Conservation (phyloP, 352 stramenopile genomes). For the Proteromonas lacertae region DNA sequence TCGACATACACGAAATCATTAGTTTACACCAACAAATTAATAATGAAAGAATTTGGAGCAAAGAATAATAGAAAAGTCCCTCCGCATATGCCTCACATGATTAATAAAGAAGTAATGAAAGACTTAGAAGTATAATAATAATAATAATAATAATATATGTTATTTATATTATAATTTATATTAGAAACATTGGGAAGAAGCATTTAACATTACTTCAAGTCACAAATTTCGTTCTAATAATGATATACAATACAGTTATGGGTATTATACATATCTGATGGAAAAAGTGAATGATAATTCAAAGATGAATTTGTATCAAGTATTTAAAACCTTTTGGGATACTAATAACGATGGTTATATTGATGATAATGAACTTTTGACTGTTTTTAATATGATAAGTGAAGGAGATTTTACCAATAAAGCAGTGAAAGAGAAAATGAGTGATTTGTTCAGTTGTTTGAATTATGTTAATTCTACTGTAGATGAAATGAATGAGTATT, state of each 20-base stretch:
- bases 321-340: conserved; percentile 11
- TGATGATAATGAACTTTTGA: conserved; percentile 48
- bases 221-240: conserved; percentile 49
- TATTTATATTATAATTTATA: conserved; percentile 9
- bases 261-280: conserved; percentile 66
- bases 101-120: conserved; percentile 26
- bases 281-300: conserved; percentile 34
- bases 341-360: conserved; percentile 46
- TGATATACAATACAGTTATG: conserved; percentile 75
- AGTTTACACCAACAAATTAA: conserved; percentile 52
- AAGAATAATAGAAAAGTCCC: conserved; percentile 32
- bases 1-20: conserved; percentile 62
- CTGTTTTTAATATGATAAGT: conserved; percentile 18
- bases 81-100: conserved; percentile 68
- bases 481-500: not conserved
- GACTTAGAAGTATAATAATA: not conserved
- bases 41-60: conserved; percentile 21
- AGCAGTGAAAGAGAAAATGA: not conserved
- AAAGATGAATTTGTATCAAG: conserved; percentile 9
- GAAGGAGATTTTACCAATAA: not conserved
- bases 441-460: not conserved
- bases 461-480: not conserved
- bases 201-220: conserved; percentile 28
- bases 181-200: conserved; percentile 25
- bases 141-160: no score